Base-by-base conservation (phyloP, 1,284 basidiomycete species). In the Sanguinoderma infundibulare region DNA sequence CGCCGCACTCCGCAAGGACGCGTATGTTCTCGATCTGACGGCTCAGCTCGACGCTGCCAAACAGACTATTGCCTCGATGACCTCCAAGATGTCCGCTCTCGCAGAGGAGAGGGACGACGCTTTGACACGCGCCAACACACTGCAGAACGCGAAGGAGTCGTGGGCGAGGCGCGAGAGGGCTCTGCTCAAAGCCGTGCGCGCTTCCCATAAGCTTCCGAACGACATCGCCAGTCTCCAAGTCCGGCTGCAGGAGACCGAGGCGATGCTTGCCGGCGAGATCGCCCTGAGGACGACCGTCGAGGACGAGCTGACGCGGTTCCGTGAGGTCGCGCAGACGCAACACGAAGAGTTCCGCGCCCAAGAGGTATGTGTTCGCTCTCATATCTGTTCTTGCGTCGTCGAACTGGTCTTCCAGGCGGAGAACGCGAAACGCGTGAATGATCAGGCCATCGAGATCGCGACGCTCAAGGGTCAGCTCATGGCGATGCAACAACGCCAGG, bases 81-180 rank as follows among this genome's bases (percentile, higher is more conserved):
- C n/a, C n/a, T 32, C 20, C 17, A 51, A 14, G 20, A 36, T 34
- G 32, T 30, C 49, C n/a, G 49, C 32, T 32, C 34, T 51, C n/a
- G 20, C 20, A 6, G 34, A 51, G 20, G 32, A 51, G 32, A 51
- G 35, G 20, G 49, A 51, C 34, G 34, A 51, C 20, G 49, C 49
- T 22, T 20, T 51, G 12, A 51, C 49, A 20, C 49, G 49, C 32
- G 49, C 49, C 10, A 51, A 51, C 34, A 51, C 49, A 3, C 49
- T 51, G 10, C n/a, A 51, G 34, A 51, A 51, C 20, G 32, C 32
- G 32, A 51, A 51, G 49, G 49, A 51, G 49, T 51, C 49, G 17
- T 51, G 49, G 49, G 20, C 9, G 49, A 32, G 22, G 32, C 49
- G 49, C n/a, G 49, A 51, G 32, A 32, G 32, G 34, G 22, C 49